Evolutionary conservation across 495 filamentous ascomycete species (phyloP).

Genomic region (Jackrogersella minutella): DNA sequence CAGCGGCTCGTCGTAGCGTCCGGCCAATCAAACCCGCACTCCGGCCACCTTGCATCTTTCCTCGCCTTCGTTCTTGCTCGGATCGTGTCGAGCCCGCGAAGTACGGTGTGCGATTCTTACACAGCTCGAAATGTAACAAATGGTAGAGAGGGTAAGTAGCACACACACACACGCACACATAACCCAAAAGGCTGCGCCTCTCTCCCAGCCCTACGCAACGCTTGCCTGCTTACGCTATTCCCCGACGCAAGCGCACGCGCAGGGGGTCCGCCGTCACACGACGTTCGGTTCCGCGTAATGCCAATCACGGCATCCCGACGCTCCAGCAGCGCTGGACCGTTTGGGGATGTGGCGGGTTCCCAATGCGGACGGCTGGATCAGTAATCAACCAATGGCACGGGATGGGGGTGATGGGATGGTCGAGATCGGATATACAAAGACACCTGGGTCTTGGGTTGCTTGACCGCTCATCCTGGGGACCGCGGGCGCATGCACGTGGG

Average conservation of each 20-base stretch:
- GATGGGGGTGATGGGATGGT: not conserved
- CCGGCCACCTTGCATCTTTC: not conserved
- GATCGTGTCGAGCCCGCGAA: conserved; percentile 6
- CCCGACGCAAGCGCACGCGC: conserved; percentile 1
- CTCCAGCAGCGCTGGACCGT: not conserved
- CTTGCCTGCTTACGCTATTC: no score
- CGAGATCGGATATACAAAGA: conserved; percentile 7
- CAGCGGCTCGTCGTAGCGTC: not conserved
- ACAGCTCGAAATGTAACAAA: not conserved
- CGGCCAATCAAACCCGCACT: not conserved
- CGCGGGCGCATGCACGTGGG: conserved; percentile 25
- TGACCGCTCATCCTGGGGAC: conserved; percentile 24
- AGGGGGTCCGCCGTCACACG: conserved; percentile 16
- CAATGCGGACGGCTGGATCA: not conserved
- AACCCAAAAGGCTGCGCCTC: conserved; percentile 17
- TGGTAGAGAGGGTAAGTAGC: not conserved
- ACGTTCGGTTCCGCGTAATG: conserved; percentile 3
- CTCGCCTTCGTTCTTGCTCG: conserved; percentile 9
- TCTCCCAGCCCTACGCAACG: conserved; percentile 18
- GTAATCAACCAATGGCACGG: conserved; percentile 6
- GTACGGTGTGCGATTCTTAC: not conserved
- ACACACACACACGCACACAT: not conserved
- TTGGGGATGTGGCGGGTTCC: not conserved
- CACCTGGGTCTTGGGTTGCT: no score
- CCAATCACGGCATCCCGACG: not conserved